Base-by-base conservation (phyloP, 768 basidiomycete genomes). In the Sarcodon sp. region DNA sequence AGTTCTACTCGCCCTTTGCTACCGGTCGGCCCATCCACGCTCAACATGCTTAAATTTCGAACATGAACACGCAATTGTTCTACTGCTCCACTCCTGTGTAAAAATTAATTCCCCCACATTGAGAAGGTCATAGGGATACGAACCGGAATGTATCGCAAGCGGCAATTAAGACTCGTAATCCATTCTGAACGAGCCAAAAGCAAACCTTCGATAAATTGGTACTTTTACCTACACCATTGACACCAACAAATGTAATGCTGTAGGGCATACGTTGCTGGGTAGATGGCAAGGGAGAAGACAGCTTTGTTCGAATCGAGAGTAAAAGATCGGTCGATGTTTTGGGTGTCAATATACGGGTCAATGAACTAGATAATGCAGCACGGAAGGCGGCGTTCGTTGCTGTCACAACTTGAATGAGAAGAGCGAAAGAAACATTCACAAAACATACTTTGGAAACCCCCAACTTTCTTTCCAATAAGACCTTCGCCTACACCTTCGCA, bases 101-200 rank as follows among this genome's bases (percentile, higher is more conserved):
- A 32, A 46, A 16, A 37, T 15, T 10, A n/a, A 7, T 21, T 27
- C 9, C 27, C 32, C 5, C 9, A 32, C 18, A 10, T 21, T 9
- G 13, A 3, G 16, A 13, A 21, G 33, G 13, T 16, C 7, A 33
- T 34, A 33, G 21, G 16, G 47, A 15, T 15, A 66, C 71, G 36
- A 57, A 82, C 78, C 94, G 70, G 70, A 99, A 99, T 6, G 96
- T 98, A 61, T 99, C 96, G 60, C 96, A 99, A 10, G 96, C 96
- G 38, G 96, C 96, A 56, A 99, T 98, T 54, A 99, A 71, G 36
- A 99, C 94, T 36, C 85, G 73, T 35, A 94, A 65, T 5, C 86
- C 83, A 59, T 99, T 99, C 65, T 99, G 96, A 47, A 99, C 83
- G 35, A 99, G 71, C 96, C 96, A 99, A 68, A 98, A 99, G 66